Base-by-base conservation (phyloP, 2,329 filamentous ascomycete genomes). In the Camillea tinctor region DNA sequence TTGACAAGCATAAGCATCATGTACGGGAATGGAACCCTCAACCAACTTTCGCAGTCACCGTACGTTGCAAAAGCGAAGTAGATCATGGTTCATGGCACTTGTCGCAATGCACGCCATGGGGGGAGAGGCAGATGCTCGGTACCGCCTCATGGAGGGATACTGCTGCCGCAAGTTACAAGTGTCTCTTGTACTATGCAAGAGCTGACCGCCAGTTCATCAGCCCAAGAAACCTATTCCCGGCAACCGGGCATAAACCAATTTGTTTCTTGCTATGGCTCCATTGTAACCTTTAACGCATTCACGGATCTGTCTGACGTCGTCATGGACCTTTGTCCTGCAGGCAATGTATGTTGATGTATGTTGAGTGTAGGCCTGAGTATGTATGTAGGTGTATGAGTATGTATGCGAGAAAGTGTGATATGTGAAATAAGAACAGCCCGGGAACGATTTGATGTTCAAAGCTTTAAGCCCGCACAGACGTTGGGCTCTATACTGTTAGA, bases 201-300 rank as follows among this genome's bases (percentile, higher is more conserved):
- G 69, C 72, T 81, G 79, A 81, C 79, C 79, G 79, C 79, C 78
- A 81, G 76, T 81, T 81, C 76, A 75, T 76, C 73, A 71, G 63
- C 65, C 68, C 67, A 64, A 68, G 62, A 68, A 65, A 60, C 59
- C 55, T 66, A 62, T 67, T 71, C 68, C 70, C 68, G 64, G 67
- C 62, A 66, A 65, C 64, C 66, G 64, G 68, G 68, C 64, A 68
- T 66, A 60, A 64, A 66, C 63, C 11, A 55, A 40, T 19, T 22
- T 53, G 50, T 23, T 53, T 21, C 22, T 51, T 49, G 22, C 50
- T 17, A 20, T 20, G 22, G 53, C 51, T 50, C 57, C 57, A 56
- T 59, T 64, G 57, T 59, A 44, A 44, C 56, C 60, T 63, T 61
- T 58, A 59, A 40, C 50, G 57, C 63, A 60, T 57, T 65, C 36